Percentiles rank a stretch among this genome's conserved stretches.
Conservation (phyloP, 1,284 basidiomycete genomes). For the Sanguinoderma infundibulare region DNA sequence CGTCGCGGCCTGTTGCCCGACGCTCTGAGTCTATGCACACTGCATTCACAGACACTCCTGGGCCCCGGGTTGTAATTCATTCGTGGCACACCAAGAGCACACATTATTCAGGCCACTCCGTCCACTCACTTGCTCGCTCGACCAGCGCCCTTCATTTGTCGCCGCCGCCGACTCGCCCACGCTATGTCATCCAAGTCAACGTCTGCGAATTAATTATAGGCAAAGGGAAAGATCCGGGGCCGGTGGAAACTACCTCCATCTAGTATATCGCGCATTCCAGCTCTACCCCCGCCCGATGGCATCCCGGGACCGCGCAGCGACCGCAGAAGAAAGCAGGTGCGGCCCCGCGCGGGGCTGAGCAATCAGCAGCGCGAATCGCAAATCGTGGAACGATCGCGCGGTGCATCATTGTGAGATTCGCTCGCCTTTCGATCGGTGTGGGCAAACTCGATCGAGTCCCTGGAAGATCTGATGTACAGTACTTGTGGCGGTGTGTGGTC, state of each 20-base stretch:
- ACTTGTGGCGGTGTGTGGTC: slow-evolving; percentile 17
- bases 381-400: slow-evolving; percentile 22
- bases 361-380: slow-evolving; percentile 18
- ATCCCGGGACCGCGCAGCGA: background rate
- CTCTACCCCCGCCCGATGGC: slow-evolving; percentile 4
- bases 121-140: background rate
- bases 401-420: slow-evolving; percentile 21
- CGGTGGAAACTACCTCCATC: slow-evolving; percentile 7
- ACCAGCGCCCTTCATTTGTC: too few relatives aligned
- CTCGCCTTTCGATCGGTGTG: slow-evolving; percentile 21
- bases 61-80: background rate
- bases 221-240: slow-evolving; percentile 25
- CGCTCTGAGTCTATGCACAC: background rate
- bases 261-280: slow-evolving; percentile 26
- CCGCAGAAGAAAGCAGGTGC: slow-evolving; percentile 13
- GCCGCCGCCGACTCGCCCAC: background rate
- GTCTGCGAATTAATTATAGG: slow-evolving; percentile 4
- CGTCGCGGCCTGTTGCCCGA: background rate
- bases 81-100: background rate
- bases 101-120: background rate
- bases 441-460: slow-evolving; percentile 23
- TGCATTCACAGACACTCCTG: background rate
- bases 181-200: background rate
- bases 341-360: slow-evolving; percentile 4
- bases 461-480: slow-evolving; percentile 25